Percentiles rank a stretch among this genome's conserved stretches.
phyloP scores from a whole-genome alignment of 2,329 filamentous ascomycete species.

The Sclerotinia minor region DNA sequence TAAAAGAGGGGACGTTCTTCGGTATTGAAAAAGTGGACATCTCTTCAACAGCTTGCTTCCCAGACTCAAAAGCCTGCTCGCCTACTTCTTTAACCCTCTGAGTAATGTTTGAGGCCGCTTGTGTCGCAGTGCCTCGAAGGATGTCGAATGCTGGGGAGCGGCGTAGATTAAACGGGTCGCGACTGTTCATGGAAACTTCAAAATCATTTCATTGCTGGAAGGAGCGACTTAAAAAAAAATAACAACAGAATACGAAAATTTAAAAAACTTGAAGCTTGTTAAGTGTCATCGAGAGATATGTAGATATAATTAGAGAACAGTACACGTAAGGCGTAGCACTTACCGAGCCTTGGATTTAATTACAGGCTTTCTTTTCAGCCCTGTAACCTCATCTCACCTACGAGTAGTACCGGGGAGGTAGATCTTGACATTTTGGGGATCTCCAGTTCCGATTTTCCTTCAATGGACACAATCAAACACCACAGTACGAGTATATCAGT shows the following conservation, averaged over 20 bases:
- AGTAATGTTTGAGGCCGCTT: constrained; percentile 48
- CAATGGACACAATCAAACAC: neutral
- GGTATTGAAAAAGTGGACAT: constrained; percentile 67
- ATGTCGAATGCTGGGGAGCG: constrained; percentile 51
- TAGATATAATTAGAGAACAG: constrained; percentile 2
- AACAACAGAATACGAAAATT: neutral
- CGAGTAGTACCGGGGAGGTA: neutral
- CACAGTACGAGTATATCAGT: no score
- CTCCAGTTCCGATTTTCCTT: neutral
- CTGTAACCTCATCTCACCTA: neutral
- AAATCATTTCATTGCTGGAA: constrained; percentile 35
- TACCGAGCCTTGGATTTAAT: constrained; percentile 20
- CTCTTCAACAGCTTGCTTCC: constrained; percentile 45
- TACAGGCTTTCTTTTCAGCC: constrained; percentile 8
- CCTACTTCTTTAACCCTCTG: constrained; percentile 53
- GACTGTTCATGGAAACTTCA: constrained; percentile 41
- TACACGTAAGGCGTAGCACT: constrained; percentile 21
- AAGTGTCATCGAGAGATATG: neutral
- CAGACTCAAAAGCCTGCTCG: constrained; percentile 49
- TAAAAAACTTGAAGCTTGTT: constrained; percentile 5
- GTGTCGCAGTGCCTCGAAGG: constrained; percentile 51
- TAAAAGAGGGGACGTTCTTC: constrained; percentile 68
- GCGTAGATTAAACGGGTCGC: constrained; percentile 43
- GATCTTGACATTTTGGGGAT: neutral
- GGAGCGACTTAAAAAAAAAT: constrained; percentile 30